Conservation (phyloP, 1,284 basidiomycete genomes). For the Anthracocystis panici-leucophaei region DNA sequence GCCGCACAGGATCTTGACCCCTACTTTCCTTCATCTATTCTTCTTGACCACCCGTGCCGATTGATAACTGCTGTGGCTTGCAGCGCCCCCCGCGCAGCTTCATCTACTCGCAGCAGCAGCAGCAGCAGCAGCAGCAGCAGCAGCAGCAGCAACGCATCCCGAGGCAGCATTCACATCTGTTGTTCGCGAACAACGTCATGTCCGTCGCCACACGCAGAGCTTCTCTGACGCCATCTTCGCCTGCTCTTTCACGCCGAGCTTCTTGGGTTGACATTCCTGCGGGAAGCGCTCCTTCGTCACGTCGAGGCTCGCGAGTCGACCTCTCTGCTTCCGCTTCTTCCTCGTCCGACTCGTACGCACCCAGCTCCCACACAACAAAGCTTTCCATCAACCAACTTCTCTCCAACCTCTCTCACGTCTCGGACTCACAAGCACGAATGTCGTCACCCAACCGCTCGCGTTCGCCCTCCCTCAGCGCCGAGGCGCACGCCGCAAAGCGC, state of each 20-base stretch:
- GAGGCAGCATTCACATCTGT: background rate
- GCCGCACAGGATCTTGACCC: too few species aligned
- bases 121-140: too few species aligned
- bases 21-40: background rate
- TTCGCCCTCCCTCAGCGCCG: constrained; percentile 14
- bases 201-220: constrained; percentile 39
- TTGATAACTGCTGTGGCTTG: constrained; percentile 7
- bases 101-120: constrained; percentile 1
- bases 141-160: background rate
- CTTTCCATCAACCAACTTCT: constrained; percentile 40
- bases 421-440: constrained; percentile 16
- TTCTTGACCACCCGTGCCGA: constrained; percentile 1
- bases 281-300: constrained; percentile 26
- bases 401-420: constrained; percentile 29
- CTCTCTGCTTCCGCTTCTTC: constrained; percentile 18
- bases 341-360: constrained; percentile 11
- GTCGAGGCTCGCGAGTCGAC: constrained; percentile 37
- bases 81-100: constrained; percentile 6
- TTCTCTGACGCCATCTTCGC: constrained; percentile 42
- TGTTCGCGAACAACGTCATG: constrained; percentile 23
- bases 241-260: constrained; percentile 36
- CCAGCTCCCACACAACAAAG: constrained; percentile 19
- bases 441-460: constrained; percentile 28
- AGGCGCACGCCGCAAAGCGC: constrained; percentile 28
- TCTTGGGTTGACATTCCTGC: constrained; percentile 38